Conservation (phyloP, 2,329 filamentous ascomycete genomes). For the Claviceps pazoutovae region DNA sequence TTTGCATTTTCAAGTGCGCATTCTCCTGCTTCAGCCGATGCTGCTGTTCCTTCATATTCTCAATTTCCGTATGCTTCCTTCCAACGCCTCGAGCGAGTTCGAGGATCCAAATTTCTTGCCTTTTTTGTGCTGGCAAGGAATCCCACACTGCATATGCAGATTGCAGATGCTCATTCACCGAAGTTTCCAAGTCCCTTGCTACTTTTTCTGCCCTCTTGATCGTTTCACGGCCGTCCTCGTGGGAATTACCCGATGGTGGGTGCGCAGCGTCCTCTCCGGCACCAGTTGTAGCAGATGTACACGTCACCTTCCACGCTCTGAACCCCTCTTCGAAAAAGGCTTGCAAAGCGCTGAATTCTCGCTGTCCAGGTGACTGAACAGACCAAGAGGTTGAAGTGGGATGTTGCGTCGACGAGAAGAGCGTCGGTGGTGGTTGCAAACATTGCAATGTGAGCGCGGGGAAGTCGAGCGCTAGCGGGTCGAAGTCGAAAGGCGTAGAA, state of each 20-base stretch:
- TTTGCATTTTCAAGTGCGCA: slow-evolving; percentile 39
- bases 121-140: slow-evolving; percentile 40
- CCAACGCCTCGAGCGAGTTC: slow-evolving; percentile 48
- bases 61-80: slow-evolving; percentile 39
- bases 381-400: slow-evolving; percentile 70
- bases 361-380: slow-evolving; percentile 56
- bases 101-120: slow-evolving; percentile 45
- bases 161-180: slow-evolving; percentile 62
- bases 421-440: slow-evolving; percentile 63
- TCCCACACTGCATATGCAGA: slow-evolving; percentile 68
- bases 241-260: slow-evolving; percentile 25
- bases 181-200: slow-evolving; percentile 50
- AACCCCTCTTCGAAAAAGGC: slow-evolving; percentile 55
- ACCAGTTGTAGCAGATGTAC: slow-evolving; percentile 34
- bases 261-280: slow-evolving; percentile 37
- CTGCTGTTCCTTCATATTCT: slow-evolving; percentile 36
- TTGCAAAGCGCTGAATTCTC: slow-evolving; percentile 60
- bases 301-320: slow-evolving; percentile 45
- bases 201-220: slow-evolving; percentile 34
- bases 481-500: slow-evolving; percentile 59
- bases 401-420: slow-evolving; percentile 71
- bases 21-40: slow-evolving; percentile 42
- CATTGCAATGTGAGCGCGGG: slow-evolving; percentile 72
- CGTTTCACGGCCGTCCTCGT: slow-evolving; percentile 30
- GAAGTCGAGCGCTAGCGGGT: slow-evolving; percentile 74